Evolutionary conservation across 352 stramenopile genomes (phyloP).

Genomic region (Phytophthora macrochlamydospora): DNA sequence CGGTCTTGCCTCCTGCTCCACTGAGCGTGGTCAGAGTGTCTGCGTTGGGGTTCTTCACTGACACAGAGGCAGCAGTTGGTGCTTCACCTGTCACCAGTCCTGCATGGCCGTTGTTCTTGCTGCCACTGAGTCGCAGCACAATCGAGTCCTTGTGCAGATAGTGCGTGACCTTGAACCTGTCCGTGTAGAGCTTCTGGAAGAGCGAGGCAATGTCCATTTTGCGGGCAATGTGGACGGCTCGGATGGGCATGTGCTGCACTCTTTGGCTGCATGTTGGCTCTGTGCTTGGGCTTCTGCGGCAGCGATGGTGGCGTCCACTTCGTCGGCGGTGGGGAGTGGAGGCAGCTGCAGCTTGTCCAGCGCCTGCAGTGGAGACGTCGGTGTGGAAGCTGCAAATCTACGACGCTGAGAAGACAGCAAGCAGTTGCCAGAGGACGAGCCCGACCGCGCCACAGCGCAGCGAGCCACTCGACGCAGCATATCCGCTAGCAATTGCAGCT

Average conservation of each 20-base stretch:
- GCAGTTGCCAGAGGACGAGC: constrained; percentile 14
- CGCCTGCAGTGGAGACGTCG: constrained; percentile 11
- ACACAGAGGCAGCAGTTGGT: constrained; percentile 13
- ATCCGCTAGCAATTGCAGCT: constrained; percentile 9
- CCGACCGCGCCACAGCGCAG: constrained; percentile 10
- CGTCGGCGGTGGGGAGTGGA: constrained; percentile 56
- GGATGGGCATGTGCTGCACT: constrained; percentile 83
- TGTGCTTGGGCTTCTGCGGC: constrained; percentile 60
- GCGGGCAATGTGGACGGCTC: constrained; percentile 79
- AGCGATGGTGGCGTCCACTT: constrained; percentile 74
- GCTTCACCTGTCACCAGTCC: constrained; percentile 45
- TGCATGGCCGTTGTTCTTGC: constrained; percentile 33
- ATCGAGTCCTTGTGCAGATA: constrained; percentile 86
- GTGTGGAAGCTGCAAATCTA: constrained; percentile 6
- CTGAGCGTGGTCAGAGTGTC: constrained; percentile 53
- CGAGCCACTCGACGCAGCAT: constrained; percentile 50
- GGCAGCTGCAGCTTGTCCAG: constrained; percentile 50
- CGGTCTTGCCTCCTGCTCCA: constrained; percentile 43
- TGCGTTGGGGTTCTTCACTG: constrained; percentile 17
- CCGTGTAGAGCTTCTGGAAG: constrained; percentile 89
- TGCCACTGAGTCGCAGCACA: constrained; percentile 65
- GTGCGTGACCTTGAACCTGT: constrained; percentile 82
- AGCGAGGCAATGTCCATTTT: constrained; percentile 88
- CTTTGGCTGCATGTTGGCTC: constrained; percentile 46
- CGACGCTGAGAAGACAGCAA: constrained; percentile 22